Evolutionary conservation across 2,329 filamentous ascomycete species (phyloP).

Genomic region (Biscogniauxia marginata): DNA sequence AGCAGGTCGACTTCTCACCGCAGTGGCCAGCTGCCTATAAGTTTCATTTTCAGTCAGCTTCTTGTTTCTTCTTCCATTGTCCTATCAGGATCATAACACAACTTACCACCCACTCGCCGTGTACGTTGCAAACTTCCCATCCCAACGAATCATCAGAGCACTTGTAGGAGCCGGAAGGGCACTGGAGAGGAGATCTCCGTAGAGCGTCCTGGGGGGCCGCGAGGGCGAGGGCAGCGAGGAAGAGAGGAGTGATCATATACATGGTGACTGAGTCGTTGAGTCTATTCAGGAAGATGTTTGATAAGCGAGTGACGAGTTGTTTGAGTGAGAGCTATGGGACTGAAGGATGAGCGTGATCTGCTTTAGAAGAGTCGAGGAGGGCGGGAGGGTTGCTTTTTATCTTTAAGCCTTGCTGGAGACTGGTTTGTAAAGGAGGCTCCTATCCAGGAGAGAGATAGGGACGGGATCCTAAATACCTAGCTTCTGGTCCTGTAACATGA

Average conservation of each 20-base stretch:
- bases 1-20: not conserved
- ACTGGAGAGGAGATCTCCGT: not conserved
- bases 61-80: no score
- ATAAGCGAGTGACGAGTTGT: not conserved
- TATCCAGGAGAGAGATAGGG: not conserved
- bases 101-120: not conserved
- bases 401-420: not conserved
- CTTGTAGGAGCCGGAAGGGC: not conserved
- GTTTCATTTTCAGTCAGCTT: not conserved
- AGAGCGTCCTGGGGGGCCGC: not conserved
- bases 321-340: not conserved
- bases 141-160: not conserved
- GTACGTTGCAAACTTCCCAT: not conserved
- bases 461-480: not conserved
- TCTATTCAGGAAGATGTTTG: not conserved
- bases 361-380: not conserved
- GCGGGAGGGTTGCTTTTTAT: not conserved
- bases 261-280: not conserved
- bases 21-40: not conserved
- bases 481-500: not conserved
- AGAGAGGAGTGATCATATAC: not conserved
- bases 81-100: no score
- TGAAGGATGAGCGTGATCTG: not conserved
- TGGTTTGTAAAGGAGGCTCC: not conserved
- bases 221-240: not conserved